phyloP scores from a whole-genome alignment of 768 basidiomycete genomes.

The Kondoa malvinella region DNA sequence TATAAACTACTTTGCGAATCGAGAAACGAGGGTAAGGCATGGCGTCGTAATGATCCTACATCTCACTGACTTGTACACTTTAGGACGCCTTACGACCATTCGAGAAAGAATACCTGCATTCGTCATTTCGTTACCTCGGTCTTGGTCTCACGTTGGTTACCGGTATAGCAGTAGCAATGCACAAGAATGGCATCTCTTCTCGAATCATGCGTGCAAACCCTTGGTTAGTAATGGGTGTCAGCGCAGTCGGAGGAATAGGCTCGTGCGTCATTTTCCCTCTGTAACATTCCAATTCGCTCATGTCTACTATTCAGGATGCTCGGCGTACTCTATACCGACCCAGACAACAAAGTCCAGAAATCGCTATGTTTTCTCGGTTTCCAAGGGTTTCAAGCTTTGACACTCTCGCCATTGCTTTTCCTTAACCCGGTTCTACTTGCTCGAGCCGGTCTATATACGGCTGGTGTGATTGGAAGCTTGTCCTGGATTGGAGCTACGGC shows the following conservation, averaged over 20 bases:
- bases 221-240: constrained; percentile 24
- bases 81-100: constrained; percentile 13
- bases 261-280: too few species aligned
- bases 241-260: too few species aligned
- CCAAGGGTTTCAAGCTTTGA: constrained; percentile 69
- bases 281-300: too few species aligned
- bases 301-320: too few species aligned
- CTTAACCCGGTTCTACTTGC: constrained; percentile 65
- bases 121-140: constrained; percentile 50
- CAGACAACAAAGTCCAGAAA: constrained; percentile 41
- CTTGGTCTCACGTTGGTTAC: constrained; percentile 62
- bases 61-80: too few species aligned
- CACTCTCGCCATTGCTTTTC: constrained; percentile 77
- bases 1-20: constrained; percentile 22
- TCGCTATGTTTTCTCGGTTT: constrained; percentile 39
- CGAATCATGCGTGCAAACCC: constrained; percentile 24
- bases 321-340: constrained; percentile 59
- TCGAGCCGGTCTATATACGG: constrained; percentile 72
- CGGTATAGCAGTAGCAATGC: constrained; percentile 39
- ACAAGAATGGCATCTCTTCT: constrained; percentile 15
- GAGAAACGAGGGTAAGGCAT: constrained; percentile 21
- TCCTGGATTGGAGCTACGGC: constrained; percentile 81
- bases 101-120: constrained; percentile 20
- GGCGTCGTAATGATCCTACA: too few species aligned
- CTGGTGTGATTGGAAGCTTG: constrained; percentile 67